Evolutionary conservation across 495 filamentous ascomycete genomes (phyloP), one percentile per base, ranked within the genome.

Genomic region (Neurospora sp.): DNA sequence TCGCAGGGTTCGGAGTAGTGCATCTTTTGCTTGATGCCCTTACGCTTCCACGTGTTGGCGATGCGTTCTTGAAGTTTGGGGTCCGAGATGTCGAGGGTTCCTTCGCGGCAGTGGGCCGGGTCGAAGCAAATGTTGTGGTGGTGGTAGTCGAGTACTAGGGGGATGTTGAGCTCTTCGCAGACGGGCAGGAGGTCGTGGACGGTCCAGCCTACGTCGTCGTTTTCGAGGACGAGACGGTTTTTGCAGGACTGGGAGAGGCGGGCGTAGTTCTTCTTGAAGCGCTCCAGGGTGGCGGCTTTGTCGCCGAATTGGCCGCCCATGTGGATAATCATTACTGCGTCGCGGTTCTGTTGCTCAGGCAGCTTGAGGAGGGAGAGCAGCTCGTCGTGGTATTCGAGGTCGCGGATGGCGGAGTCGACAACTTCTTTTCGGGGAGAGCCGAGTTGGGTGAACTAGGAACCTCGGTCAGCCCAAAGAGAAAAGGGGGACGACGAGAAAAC

Each of bases 111-210:
- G 72, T 92, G 76, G 9, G 81, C 83, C 3, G 84, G 73, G 78
- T 96, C 91, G 75, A 97, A 96, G 37, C 96, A 84, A 76, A 98
- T 97, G 80, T 98, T 98, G 85, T 98, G 92, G 75, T 99, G 96
- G 75, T 98, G 95, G 75, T 88, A 99, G 81, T 98, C 96, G 18
- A 98, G 89, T 6, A 97, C 94, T 5, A 98, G 82, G 0, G 95
- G 96, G 70, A 99, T 97, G 78, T 94, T 92, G 53, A 98, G 85
- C 77, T 97, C 94, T 80, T 98, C 91, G 81, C 95, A 99, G 1
- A 97, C 85, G 0, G 95, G 95, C 0, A 99, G 85, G 14, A 98
- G 83, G 72, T 98, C 94, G 75, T 98, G 96, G 1, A 98, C 93
- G 59, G 88, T 90, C 92, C 92, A 98, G 59, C 80, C 81, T 7